phyloP scores from a whole-genome alignment of 1,284 basidiomycete species.

The Trichosporon sp. region DNA sequence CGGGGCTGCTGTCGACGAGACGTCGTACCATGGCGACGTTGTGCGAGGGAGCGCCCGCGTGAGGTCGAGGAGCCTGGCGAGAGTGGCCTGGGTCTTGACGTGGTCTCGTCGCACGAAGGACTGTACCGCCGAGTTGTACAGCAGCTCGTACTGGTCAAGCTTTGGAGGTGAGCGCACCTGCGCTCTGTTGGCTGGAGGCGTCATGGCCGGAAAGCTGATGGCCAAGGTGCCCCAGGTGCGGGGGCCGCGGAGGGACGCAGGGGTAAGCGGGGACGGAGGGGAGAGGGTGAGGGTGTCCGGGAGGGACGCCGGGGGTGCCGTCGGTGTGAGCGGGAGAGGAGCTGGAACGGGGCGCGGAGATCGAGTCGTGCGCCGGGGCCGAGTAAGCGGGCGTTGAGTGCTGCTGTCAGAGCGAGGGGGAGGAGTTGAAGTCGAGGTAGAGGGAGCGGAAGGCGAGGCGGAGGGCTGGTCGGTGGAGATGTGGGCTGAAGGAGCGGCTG shows the following conservation, averaged over 20 bases:
- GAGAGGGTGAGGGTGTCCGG: background rate
- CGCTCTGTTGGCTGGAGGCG: conserved; percentile 14
- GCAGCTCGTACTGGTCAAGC: conserved; percentile 27
- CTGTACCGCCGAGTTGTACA: conserved; percentile 44
- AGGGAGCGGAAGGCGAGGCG: too few relatives aligned
- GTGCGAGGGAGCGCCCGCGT: conserved; percentile 13
- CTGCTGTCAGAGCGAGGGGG: background rate
- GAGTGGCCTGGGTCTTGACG: conserved; percentile 34
- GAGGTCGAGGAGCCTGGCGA: conserved; percentile 26
- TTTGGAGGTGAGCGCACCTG: conserved; percentile 4
- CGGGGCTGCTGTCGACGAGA: background rate
- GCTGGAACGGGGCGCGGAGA: background rate
- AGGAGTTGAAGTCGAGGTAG: background rate
- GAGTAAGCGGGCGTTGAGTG: too few relatives aligned
- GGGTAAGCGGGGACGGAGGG: background rate
- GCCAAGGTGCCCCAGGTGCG: conserved; percentile 16
- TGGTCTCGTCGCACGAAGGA: conserved; percentile 45
- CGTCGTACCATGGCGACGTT: conserved; percentile 18
- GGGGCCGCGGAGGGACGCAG: background rate
- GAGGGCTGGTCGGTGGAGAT: too few relatives aligned
- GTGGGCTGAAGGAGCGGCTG: too few relatives aligned
- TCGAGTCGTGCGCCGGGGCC: background rate
- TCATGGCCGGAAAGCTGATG: conserved; percentile 11
- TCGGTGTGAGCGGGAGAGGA: background rate
- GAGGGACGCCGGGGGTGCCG: background rate